Conservation (phyloP, 2,329 filamentous ascomycete genomes). For the Phoma sp. region DNA sequence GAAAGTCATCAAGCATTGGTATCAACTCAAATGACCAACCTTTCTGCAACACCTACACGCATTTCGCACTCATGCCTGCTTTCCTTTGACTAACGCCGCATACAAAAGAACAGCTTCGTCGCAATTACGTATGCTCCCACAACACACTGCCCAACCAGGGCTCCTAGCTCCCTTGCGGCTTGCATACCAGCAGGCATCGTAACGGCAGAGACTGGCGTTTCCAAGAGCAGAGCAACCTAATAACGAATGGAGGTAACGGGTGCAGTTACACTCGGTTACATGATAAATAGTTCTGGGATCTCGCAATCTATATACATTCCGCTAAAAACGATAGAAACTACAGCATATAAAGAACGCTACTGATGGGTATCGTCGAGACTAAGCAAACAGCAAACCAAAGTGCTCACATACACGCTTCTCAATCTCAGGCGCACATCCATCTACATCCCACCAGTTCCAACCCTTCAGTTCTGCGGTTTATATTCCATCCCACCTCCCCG, state of each 20-base stretch:
- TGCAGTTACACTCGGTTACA: too few species aligned
- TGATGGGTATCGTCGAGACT: neutral
- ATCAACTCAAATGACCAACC: neutral
- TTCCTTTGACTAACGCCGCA: neutral
- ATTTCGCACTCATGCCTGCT: neutral
- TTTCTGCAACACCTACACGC: neutral
- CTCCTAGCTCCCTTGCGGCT: too few species aligned
- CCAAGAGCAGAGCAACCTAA: too few species aligned
- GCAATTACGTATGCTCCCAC: too few species aligned
- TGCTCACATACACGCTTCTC: neutral
- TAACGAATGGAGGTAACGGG: too few species aligned
- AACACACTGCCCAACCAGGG: too few species aligned
- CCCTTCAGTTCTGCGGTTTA: conserved; percentile 37
- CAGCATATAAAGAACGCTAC: neutral
- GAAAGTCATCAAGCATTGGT: neutral
- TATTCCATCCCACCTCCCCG: conserved; percentile 44
- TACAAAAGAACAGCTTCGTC: too few species aligned
- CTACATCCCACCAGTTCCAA: neutral
- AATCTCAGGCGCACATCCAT: too few species aligned
- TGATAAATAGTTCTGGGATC: neutral
- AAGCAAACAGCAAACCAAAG: neutral
- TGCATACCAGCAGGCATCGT: too few species aligned
- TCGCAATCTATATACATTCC: neutral
- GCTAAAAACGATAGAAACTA: neutral
- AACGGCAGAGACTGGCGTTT: too few species aligned